These are phyloP conservation scores for Wakefieldia striispora DNA, from an alignment of 768 basidiomycete genomes.

Conservation along the genomic window DNA sequence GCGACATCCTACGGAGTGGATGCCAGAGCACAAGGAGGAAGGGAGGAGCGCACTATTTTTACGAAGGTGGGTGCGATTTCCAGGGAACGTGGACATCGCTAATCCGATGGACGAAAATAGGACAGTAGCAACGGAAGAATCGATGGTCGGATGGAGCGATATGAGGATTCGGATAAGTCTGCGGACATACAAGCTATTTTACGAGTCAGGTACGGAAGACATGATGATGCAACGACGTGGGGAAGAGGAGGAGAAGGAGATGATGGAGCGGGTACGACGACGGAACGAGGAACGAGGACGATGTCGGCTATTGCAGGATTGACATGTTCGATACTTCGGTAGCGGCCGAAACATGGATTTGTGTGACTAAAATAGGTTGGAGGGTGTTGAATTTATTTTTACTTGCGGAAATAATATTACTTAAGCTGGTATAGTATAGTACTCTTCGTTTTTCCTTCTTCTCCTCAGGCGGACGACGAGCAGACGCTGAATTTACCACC, in stretches of 20 bases:
- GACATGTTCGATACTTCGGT: neutral
- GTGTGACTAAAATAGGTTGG: neutral
- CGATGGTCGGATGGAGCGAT: constrained; percentile 15
- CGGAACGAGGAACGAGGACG: constrained; percentile 60
- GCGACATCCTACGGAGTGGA: constrained; percentile 71
- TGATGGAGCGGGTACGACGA: constrained; percentile 39
- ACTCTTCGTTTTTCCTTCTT: constrained; percentile 3
- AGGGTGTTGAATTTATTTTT: constrained; percentile 13
- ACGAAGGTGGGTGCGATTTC: constrained; percentile 47
- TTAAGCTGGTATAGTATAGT: constrained; percentile 19
- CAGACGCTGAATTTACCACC: constrained; percentile 1
- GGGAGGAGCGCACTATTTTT: constrained; percentile 48
- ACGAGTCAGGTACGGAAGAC: constrained; percentile 67
- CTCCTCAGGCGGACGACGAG: constrained; percentile 7
- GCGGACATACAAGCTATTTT: constrained; percentile 67
- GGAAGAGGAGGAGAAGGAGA: constrained; percentile 32
- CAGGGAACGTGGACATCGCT: constrained; percentile 8
- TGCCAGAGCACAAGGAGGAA: constrained; percentile 39
- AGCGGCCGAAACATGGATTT: neutral
- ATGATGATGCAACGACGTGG: constrained; percentile 39
- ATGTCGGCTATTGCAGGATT: constrained; percentile 34
- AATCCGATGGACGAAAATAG: constrained; percentile 47
- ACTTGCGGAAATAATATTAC: constrained; percentile 16
- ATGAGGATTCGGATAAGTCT: constrained; percentile 51
- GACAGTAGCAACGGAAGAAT: constrained; percentile 40